A percentile compares a stretch with the other conserved stretches of the same genome.
Conservation (phyloP, 1,284 basidiomycete genomes). For the Malassezia sp. region DNA sequence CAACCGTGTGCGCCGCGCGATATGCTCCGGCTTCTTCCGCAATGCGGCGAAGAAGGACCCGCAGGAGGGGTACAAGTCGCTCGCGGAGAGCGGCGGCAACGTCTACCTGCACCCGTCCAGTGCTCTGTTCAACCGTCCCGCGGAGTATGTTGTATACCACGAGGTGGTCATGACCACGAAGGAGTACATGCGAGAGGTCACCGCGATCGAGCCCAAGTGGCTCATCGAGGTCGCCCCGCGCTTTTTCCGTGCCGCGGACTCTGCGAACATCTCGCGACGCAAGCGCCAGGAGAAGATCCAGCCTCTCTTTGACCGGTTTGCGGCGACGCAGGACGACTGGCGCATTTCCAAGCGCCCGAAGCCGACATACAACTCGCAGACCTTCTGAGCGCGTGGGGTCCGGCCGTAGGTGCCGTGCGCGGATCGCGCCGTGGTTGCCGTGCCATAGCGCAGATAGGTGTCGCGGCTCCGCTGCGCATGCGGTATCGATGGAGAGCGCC, state of each 20-base stretch:
- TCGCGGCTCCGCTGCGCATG: too few species aligned
- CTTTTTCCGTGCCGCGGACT: conserved; percentile 94
- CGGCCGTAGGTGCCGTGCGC: too few species aligned
- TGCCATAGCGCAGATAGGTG: too few species aligned
- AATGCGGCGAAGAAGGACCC: conserved; percentile 59
- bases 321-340: conserved; percentile 34
- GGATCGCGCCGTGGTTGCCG: too few species aligned
- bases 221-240: conserved; percentile 92
- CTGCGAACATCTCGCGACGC: conserved; percentile 87
- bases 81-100: conserved; percentile 76
- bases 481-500: too few species aligned
- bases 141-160: conserved; percentile 64
- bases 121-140: conserved; percentile 87
- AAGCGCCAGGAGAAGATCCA: conserved; percentile 97
- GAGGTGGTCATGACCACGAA: conserved; percentile 60
- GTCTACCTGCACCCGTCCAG: conserved; percentile 96
- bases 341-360: conserved; percentile 22
- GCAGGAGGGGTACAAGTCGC: conserved; percentile 68
- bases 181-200: conserved; percentile 89
- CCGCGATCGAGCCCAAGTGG: conserved; percentile 96
- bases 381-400: too few species aligned
- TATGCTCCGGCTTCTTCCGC: conserved; percentile 65
- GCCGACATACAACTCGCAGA: conserved; percentile 20
- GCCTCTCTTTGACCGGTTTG: conserved; percentile 55
- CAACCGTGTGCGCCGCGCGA: conserved; percentile 83